phyloP scores from a whole-genome alignment of 495 filamentous ascomycete genomes.

The Aspergillus steynii region DNA sequence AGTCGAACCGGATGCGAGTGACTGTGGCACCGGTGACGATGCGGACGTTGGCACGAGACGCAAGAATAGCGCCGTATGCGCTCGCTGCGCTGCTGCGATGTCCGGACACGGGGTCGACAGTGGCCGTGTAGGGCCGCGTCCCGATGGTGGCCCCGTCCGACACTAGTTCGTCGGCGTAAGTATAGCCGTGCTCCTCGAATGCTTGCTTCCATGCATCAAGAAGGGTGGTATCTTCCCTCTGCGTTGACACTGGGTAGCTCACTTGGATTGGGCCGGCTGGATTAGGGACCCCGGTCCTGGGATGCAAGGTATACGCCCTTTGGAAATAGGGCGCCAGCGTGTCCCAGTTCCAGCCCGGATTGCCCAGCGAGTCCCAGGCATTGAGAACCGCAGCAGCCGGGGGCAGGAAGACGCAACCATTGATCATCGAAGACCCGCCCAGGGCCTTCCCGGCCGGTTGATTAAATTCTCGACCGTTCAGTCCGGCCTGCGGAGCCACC shows the following conservation, averaged over 20 bases:
- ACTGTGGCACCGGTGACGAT: constrained; percentile 49
- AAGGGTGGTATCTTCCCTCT: constrained; percentile 11
- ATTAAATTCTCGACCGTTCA: constrained; percentile 25
- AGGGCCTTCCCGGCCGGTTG: constrained; percentile 32
- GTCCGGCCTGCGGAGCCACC: constrained; percentile 43
- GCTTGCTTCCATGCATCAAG: constrained; percentile 29
- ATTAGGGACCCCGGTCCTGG: background rate
- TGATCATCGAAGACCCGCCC: constrained; percentile 38
- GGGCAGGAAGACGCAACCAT: constrained; percentile 25
- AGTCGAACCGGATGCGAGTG: constrained; percentile 36
- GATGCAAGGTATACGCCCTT: constrained; percentile 15
- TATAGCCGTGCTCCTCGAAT: constrained; percentile 21
- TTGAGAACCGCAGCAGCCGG: constrained; percentile 47
- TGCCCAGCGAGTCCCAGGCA: constrained; percentile 56
- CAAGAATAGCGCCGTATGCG: constrained; percentile 39
- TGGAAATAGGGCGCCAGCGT: constrained; percentile 46
- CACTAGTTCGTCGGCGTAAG: constrained; percentile 14
- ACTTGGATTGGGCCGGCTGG: constrained; percentile 25
- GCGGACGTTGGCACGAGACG: constrained; percentile 41
- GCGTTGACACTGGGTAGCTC: constrained; percentile 20
- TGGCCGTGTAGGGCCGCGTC: constrained; percentile 19
- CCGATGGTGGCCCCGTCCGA: constrained; percentile 14
- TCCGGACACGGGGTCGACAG: constrained; percentile 24
- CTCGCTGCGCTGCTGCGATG: constrained; percentile 32
- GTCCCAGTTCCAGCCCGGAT: constrained; percentile 53